Percentiles rank a stretch among this genome's conserved stretches.
phyloP scores from a whole-genome alignment of 345 rosid species.

The Angophora floribunda region DNA sequence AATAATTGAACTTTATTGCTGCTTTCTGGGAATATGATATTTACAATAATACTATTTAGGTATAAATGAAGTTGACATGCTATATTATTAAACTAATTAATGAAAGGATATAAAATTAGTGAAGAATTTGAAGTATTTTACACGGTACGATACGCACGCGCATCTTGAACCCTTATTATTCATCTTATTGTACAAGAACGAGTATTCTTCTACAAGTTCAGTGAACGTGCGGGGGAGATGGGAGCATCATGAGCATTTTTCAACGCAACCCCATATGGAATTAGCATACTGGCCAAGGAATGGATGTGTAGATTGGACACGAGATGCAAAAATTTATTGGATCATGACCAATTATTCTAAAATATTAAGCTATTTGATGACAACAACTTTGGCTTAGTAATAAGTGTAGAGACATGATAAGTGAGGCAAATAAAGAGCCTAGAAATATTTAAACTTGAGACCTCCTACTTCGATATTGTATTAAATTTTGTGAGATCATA shows the following conservation, averaged over 20 bases:
- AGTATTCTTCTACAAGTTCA: too few relatives aligned
- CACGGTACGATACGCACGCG: not conserved
- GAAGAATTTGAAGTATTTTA: not conserved
- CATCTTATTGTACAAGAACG: not conserved
- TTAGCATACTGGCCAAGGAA: not conserved
- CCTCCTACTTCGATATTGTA: not conserved
- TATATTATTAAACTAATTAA: not conserved
- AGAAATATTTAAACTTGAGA: too few relatives aligned
- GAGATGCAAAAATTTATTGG: not conserved
- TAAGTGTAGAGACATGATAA: not conserved
- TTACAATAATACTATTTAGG: not conserved
- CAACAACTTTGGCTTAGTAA: too few relatives aligned
- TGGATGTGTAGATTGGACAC: not conserved
- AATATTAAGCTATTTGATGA: too few relatives aligned
- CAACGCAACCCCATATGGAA: not conserved
- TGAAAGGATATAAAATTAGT: not conserved
- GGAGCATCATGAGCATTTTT: not conserved
- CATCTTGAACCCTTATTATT: not conserved
- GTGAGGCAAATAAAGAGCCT: not conserved
- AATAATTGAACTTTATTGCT: not conserved
- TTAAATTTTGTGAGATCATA: too few relatives aligned
- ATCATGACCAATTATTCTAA: not conserved
- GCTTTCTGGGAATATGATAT: not conserved
- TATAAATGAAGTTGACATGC: not conserved
- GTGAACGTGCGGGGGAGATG: not conserved